phyloP scores from a whole-genome alignment of 768 basidiomycete species.

The Pholiota molesta region DNA sequence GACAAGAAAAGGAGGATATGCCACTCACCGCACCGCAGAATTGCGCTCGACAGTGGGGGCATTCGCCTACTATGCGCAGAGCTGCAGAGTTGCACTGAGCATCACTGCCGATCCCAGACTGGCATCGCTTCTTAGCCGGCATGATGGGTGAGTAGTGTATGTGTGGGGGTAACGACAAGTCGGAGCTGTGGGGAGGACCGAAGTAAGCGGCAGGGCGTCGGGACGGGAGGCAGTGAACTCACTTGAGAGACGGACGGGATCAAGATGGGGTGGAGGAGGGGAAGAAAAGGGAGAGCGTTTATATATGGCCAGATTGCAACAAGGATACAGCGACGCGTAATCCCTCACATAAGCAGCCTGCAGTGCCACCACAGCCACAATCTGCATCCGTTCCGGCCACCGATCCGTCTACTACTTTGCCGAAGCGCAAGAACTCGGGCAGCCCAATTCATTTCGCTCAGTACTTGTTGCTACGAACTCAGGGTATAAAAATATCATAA shows the following conservation, averaged over 20 bases:
- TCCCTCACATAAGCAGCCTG: conserved; percentile 29
- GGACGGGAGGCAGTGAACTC: conserved; percentile 10
- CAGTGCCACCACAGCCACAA: conserved; percentile 18
- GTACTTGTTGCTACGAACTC: neutral
- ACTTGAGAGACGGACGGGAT: conserved; percentile 19
- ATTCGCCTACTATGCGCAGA: conserved; percentile 83
- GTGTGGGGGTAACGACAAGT: conserved; percentile 15
- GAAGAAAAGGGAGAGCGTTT: conserved; percentile 15
- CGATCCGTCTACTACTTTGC: conserved; percentile 15
- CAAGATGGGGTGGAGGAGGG: conserved; percentile 19
- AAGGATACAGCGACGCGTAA: conserved; percentile 34
- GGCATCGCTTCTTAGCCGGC: conserved; percentile 89
- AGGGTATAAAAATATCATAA: conserved; percentile 19
- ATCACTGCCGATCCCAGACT: conserved; percentile 55
- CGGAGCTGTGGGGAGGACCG: conserved; percentile 11
- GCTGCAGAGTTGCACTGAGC: conserved; percentile 76
- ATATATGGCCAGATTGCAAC: conserved; percentile 28
- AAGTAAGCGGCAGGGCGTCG: conserved; percentile 8
- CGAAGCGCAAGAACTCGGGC: conserved; percentile 3
- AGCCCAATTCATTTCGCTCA: conserved; percentile 1
- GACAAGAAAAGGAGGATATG: conserved; percentile 5
- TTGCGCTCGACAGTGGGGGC: conserved; percentile 74
- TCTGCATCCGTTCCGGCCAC: conserved; percentile 22
- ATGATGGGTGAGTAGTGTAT: conserved; percentile 37
- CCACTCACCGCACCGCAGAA: conserved; percentile 75